Base-by-base conservation (phyloP, 495 filamentous ascomycete genomes). In the Neurospora terricola region DNA sequence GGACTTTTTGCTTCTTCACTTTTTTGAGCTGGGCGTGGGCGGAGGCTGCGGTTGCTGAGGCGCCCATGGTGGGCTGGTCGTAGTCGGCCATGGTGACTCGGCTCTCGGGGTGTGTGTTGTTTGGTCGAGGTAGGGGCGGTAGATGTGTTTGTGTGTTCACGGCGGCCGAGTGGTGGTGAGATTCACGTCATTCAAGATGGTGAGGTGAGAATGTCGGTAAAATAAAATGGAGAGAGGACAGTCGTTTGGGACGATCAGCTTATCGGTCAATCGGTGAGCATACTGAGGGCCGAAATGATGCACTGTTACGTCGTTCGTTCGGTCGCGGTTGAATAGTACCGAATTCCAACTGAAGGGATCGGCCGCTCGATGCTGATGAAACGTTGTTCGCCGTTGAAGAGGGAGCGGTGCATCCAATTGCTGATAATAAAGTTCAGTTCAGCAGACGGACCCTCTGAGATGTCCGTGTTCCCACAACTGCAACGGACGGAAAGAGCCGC, bases 1-100 rank as follows among this genome's bases (percentile, higher is more conserved):
- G 81, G 36, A 88, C 86, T 80, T 88, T 88, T 79, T 88, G 87
- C 82, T 88, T 88, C 83, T 88, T 88, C 27, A 87, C 84, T 74
- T 88, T 88, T 75, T 85, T 86, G 38, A 86, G 81, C 71, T 86
- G 83, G 70, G 76, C 75, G 14, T 70, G 75, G 18, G 74, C 70
- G 7, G 71, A 72, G 5, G 37, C 69, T 11, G 37, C 71, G 18
- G 48, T 4, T 48, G 9, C n/a, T 12, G 54, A 18, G 8, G 70
- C 39, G 71, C 72, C 38, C 71, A 27, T 38, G 71, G 16, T 34
- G 72, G 62, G 30, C 66, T 69, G 66, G 71, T 73, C 21, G 70
- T 72, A 43, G 73, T 72, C 36, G 54, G 54, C 54, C 54, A 62
- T 62, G 23, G 12, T 40, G 39, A 40, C 14, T 40, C 39, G 12